Conservation (phyloP, 179 eudicot species). For the Actinidia arguta region DNA sequence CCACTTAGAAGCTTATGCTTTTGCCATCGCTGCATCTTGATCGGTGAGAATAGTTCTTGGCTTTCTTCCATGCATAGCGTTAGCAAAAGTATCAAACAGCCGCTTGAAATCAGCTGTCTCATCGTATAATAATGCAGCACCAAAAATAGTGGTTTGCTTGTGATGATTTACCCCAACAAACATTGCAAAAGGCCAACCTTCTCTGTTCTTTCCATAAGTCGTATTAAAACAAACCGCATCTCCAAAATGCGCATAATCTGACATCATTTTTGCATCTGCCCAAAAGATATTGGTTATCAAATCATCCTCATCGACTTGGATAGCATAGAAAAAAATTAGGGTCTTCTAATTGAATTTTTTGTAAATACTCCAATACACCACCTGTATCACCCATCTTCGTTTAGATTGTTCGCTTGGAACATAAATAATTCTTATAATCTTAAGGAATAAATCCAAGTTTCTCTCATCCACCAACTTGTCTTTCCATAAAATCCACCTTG, state of each 20-base stretch:
- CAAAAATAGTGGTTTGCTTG: not conserved
- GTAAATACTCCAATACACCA: no score
- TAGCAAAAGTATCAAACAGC: constrained; percentile 1
- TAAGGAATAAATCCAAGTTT: no score
- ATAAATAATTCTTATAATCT: no score
- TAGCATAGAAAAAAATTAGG: not conserved
- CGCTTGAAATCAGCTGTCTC: not conserved
- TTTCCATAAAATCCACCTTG: no score
- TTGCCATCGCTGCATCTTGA: not conserved
- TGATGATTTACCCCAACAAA: not conserved
- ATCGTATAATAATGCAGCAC: not conserved
- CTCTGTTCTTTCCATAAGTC: not conserved
- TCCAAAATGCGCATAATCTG: not conserved
- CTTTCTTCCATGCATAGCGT: not conserved
- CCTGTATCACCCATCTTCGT: no score
- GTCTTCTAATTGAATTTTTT: no score
- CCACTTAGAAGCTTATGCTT: not conserved
- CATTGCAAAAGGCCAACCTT: not conserved
- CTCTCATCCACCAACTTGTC: no score
- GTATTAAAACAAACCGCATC: not conserved
- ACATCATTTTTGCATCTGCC: constrained; percentile 1
- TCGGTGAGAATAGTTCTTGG: no score
- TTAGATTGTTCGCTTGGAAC: no score
- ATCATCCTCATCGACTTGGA: not conserved
- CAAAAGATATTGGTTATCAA: not conserved